Evolutionary conservation across 2,329 filamentous ascomycete genomes (phyloP), one percentile per base, ranked within the genome.

Genomic region (Colletotrichum sp.): DNA sequence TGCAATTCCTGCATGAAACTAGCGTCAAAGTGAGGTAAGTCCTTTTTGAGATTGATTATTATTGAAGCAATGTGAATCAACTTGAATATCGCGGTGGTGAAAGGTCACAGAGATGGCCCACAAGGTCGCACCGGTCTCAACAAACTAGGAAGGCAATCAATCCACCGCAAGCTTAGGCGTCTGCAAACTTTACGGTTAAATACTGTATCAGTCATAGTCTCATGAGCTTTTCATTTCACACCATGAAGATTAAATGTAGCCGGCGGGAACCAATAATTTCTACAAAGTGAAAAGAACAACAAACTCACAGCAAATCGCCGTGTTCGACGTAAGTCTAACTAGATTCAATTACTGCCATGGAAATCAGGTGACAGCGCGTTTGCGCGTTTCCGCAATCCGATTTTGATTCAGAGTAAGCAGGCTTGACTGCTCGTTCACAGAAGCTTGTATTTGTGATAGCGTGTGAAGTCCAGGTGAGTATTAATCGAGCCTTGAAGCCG

Each of bases 271-370:
- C 8, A 2, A 38, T 18, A 0, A 18, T 2, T 18, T 3, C 36
- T 18, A 10, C 38, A 3, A 10, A 5, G 38, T 10, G 18, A 3
- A n/a, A 16, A 1, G 8, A 48, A 12, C 3, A 2, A n/a, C 38
- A 2, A 48, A 0, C 18, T 12, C 9, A 48, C 3, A 1, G 5
- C 1, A 12, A 12, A 7, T 4, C 18, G 0, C n/a, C 3, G 18
- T n/a, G 4, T 4, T 48, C 38, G 5, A 48, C 5, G 12, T 12
- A n/a, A 18, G 1, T n/a, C 38, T 3, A 3, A 2, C 38, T 9
- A 48, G 5, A 9, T 7, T 7, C 9, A 48, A 12, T 1, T 12
- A 4, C 9, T 0, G 5, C 3, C 5, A n/a, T 10, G 3, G 9
- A 48, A 9, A 48, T 18, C 38, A 48, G 38, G 3, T 12, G 1